These are phyloP conservation scores for Phytophthora podocarpi DNA, from an alignment of 352 stramenopile genomes.

Conservation along the genomic window DNA sequence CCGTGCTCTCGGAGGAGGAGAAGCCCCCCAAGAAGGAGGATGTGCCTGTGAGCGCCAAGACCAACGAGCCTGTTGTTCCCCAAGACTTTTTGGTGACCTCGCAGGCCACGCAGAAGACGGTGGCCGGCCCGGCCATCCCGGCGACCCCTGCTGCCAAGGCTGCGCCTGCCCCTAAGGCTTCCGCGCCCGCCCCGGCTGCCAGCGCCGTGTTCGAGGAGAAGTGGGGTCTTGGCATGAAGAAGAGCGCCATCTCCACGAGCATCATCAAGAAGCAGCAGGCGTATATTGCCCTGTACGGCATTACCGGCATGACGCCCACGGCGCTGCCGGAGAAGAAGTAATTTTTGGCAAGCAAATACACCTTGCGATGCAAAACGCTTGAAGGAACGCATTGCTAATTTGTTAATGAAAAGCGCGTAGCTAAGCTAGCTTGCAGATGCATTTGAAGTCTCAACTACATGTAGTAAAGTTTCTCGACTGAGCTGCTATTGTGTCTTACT, in stretches of 20 bases:
- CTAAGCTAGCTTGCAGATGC: constrained; percentile 23
- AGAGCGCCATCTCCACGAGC: constrained; percentile 82
- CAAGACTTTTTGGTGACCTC: constrained; percentile 72
- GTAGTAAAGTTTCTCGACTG: background rate
- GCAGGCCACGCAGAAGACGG: constrained; percentile 62
- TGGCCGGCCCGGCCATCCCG: constrained; percentile 47
- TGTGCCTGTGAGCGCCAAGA: constrained; percentile 48
- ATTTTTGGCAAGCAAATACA: constrained; percentile 16
- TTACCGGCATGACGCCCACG: constrained; percentile 79
- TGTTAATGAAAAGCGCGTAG: constrained; percentile 26
- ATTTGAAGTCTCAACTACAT: no score
- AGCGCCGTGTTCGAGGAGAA: constrained; percentile 61
- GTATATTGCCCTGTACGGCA: constrained; percentile 83
- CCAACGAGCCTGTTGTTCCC: constrained; percentile 55
- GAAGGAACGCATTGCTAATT: constrained; percentile 28
- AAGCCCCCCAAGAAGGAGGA: constrained; percentile 75
- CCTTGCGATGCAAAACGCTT: constrained; percentile 18
- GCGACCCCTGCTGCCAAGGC: constrained; percentile 37
- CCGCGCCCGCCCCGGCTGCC: constrained; percentile 24
- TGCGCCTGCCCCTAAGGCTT: constrained; percentile 27
- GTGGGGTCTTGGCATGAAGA: constrained; percentile 82
- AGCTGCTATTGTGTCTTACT: constrained; percentile 35
- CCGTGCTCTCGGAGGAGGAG: constrained; percentile 59
- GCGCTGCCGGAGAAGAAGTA: constrained; percentile 44
- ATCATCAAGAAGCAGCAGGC: constrained; percentile 85